A percentile compares a stretch with the other conserved stretches of the same genome.
Evolutionary conservation across 75 land plant genomes (phyloP).

Genomic region (Ceratopteris richardii): DNA sequence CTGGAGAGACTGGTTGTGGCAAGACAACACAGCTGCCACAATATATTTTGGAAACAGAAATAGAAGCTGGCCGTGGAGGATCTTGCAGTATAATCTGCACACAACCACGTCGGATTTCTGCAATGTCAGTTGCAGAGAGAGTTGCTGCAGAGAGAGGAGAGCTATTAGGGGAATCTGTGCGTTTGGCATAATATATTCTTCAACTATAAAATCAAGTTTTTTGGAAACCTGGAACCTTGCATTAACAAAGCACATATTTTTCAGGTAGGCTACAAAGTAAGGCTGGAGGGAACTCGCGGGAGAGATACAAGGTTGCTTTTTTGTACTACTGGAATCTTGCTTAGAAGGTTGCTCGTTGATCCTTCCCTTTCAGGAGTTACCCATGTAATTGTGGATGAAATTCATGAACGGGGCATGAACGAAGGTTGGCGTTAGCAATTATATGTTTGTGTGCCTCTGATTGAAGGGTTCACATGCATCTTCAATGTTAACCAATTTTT

Average conservation of each 20-base stretch:
- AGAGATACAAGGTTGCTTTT: slow-evolving; percentile 86
- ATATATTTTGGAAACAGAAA: slow-evolving; percentile 83
- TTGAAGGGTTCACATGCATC: neutral
- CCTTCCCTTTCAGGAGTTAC: slow-evolving; percentile 73
- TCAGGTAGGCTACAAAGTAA: slow-evolving; percentile 93
- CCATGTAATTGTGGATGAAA: slow-evolving; percentile 98
- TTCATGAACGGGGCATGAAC: slow-evolving; percentile 99
- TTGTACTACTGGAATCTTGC: slow-evolving; percentile 93
- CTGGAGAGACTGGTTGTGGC: slow-evolving; percentile 99
- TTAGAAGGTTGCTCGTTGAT: slow-evolving; percentile 75
- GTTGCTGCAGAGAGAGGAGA: slow-evolving; percentile 96
- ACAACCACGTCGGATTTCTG: slow-evolving; percentile 96
- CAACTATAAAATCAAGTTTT: neutral
- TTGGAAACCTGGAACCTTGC: neutral
- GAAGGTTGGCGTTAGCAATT: slow-evolving; percentile 64
- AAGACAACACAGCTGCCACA: slow-evolving; percentile 99
- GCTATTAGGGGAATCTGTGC: slow-evolving; percentile 82
- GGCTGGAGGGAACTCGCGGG: slow-evolving; percentile 87
- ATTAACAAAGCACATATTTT: neutral
- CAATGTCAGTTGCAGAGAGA: slow-evolving; percentile 91
- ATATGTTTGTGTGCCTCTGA: too few species aligned
- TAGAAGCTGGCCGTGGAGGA: slow-evolving; percentile 92
- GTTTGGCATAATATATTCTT: neutral
- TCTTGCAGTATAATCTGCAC: slow-evolving; percentile 93
- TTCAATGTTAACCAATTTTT: too few species aligned